Conservation (phyloP, 345 rosid genomes). For the Eucalyptus camaldulensis region DNA sequence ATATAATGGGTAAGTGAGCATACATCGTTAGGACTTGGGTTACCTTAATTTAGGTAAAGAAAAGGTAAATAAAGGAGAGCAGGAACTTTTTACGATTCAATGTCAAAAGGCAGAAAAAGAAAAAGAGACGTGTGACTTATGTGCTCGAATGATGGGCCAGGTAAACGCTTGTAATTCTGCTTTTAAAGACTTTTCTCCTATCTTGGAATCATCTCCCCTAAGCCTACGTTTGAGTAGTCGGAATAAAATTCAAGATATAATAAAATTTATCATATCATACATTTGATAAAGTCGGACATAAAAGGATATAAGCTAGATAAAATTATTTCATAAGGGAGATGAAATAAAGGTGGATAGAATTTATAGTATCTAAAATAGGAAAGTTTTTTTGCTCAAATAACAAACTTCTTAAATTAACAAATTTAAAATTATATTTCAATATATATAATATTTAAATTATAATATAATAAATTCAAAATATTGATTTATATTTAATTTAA, state of each 20-base stretch:
- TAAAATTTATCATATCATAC: accelerated
- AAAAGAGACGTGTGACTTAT: background rate
- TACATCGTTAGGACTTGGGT: background rate
- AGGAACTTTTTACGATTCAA: background rate
- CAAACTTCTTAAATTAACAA: too few species aligned
- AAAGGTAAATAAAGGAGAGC: background rate
- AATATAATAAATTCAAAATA: too few species aligned
- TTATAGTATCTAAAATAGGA: too few species aligned
- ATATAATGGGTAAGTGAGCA: background rate
- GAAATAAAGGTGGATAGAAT: accelerated
- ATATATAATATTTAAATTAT: too few species aligned
- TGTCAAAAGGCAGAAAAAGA: background rate
- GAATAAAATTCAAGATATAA: accelerated
- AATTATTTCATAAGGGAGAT: accelerated
- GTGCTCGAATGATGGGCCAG: background rate
- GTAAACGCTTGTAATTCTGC: background rate
- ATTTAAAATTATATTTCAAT: too few species aligned
- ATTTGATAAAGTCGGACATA: accelerated
- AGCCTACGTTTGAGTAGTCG: accelerated
- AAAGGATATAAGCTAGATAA: accelerated
- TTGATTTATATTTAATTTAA: too few species aligned
- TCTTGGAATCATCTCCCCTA: background rate
- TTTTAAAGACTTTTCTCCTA: background rate
- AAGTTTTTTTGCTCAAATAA: too few species aligned
- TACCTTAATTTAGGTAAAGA: background rate